Evolutionary conservation across 2,329 filamentous ascomycete genomes (phyloP), one percentile per base, ranked within the genome.

Genomic region (Pseudogymnoascus pannorum): DNA sequence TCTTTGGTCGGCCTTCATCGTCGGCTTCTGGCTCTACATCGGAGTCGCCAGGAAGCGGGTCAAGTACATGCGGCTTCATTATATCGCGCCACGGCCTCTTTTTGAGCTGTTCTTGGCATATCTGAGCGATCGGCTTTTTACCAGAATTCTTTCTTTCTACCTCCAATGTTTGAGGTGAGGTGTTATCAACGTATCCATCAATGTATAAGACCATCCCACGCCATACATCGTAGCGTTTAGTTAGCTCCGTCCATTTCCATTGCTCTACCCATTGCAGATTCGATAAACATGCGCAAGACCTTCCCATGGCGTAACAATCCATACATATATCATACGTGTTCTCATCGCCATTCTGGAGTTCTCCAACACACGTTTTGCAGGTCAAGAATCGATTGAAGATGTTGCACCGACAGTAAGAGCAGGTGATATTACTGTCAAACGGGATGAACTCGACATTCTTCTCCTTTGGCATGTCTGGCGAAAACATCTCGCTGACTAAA

Each of bases 291-390:
- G 84, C 85, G 72, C 94, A 99, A 51, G 92, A 96, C 59, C 94
- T 85, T 20, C 94, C 94, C 89, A 97, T 96, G n/a, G 87, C 89
- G 71, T 96, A 99, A 71, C 94, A 99, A 68, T 99, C 94, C 89
- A 99, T 92, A 71, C 94, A 99, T 20, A 99, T 82, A 72, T 99
- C 94, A 72, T 97, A 99, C 0, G 90, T 90, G 70, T 97, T 86
- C 61, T 91, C 87, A 14, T 81, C 84, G 31, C 86, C 89, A 63
- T 82, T 82, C 9, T 82, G 78, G 18, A 90, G 79, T 57, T 81
- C 78, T 35, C 87, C 81, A 51, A 91, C 83, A 72, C 94, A 99
- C 60, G 87, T 83, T 62, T 91, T 91, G 77, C 94, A 99, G 3
- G 92, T 96, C 22, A 99, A 76, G 71, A 99, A 99, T 2, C 92